Evolutionary conservation across 345 rosid genomes (phyloP), one percentile per base, ranked within the genome.

Genomic region (Moricandia moricandioides): DNA sequence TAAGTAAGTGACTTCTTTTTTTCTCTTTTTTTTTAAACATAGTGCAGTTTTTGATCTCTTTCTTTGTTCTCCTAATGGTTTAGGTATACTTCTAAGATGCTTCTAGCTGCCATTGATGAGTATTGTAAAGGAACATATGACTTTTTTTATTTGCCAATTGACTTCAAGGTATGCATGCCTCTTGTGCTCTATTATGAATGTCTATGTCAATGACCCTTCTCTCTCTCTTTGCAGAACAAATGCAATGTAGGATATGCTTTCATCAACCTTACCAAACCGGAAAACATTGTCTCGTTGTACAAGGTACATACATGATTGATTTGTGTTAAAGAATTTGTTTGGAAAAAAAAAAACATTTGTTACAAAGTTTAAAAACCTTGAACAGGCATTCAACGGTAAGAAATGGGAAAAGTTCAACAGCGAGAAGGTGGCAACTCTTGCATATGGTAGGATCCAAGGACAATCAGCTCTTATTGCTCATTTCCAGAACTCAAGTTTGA

Each of bases 181-280:
- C 71, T 11, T 43, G 16, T 13, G 51, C n/a, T 12, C 47, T 40
- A 40, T 43, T 13, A 4, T 12, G 51, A 13, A 43, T 43, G 16
- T 43, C 54, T 8, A 59, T 61, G 14, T 39, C 35, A 57, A 29
- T 65, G 72, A 73, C 52, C 43, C 6, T 16, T 56, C 18, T 21
- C 30, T 3, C 24, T 58, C 30, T 71, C 47, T 80, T 60, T 56
- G 69, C 92, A 91, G 97, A 91, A 91, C 78, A 91, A 91, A 74
- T 91, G 97, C 86, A 91, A 91, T 62, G 97, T 91, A 74, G 97
- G 97, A 51, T 91, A 91, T 80, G 97, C 97, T 45, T 91, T 91
- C 80, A 86, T 91, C 85, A 91, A 91, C 87, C 84, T 91, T 86
- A 82, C 76, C 6, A 86, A 89, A 85, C 94, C 97, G 68, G 77